phyloP scores from a whole-genome alignment of 495 filamentous ascomycete genomes.

The Hyaloscypha hepaticicola region DNA sequence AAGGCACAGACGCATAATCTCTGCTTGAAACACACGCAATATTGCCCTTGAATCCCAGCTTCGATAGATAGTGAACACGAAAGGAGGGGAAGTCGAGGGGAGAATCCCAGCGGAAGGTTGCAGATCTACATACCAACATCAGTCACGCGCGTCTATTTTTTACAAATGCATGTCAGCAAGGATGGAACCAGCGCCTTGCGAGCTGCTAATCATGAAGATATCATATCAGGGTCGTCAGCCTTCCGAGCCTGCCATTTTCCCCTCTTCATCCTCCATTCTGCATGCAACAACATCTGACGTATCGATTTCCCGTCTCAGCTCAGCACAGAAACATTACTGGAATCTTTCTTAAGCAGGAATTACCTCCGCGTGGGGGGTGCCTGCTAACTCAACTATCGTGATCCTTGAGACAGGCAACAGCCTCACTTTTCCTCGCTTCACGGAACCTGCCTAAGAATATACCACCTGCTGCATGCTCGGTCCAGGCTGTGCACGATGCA shows the following conservation, averaged over 20 bases:
- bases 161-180: conserved; percentile 8
- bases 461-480: background rate
- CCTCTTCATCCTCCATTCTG: background rate
- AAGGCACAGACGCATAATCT: background rate
- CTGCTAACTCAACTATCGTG: conserved; percentile 3
- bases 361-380: conserved; percentile 5
- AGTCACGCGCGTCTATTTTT: conserved; percentile 16
- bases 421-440: conserved; percentile 12
- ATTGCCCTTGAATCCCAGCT: too few relatives aligned
- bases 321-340: conserved; percentile 2
- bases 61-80: background rate
- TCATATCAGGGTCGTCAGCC: conserved; percentile 3
- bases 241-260: background rate
- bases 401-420: background rate
- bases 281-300: background rate
- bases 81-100: conserved; percentile 1
- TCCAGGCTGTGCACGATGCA: conserved; percentile 3
- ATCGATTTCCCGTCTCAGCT: conserved; percentile 5
- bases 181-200: conserved; percentile 10
- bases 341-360: background rate
- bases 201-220: conserved; percentile 10
- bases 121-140: background rate
- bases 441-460: background rate
- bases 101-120: background rate
- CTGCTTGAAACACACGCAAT: conserved; percentile 2